Evolutionary conservation across 768 basidiomycete genomes (phyloP), one percentile per base, ranked within the genome.

Genomic region (Leucogyrophana mollusca): DNA sequence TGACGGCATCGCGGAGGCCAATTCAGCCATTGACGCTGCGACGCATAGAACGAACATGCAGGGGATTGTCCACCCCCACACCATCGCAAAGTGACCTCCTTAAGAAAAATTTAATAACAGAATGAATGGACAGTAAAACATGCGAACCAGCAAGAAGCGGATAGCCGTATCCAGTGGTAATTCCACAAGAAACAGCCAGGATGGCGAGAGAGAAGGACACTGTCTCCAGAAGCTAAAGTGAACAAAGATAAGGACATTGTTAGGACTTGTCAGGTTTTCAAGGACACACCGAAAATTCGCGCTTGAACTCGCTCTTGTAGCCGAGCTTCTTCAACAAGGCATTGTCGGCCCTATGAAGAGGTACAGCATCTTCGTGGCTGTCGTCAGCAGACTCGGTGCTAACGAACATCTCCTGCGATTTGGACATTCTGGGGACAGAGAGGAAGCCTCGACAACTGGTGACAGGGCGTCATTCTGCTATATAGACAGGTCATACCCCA

Each of bases 291-390:
- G 58, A 59, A 14, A 59, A 59, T 38, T 60, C 58, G 13, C 58
- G 40, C 30, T 50, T 56, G 17, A 60, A 59, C 25, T 59, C 55
- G 46, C 58, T 59, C 50, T 57, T 59, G 46, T 59, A 59, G 11
- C 58, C 58, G 14, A 59, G 58, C 34, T 59, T 60, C 20, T 44
- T 23, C 10, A 59, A 44, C 2, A 59, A 38, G 4, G 46, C 32
- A 21, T 59, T 44, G 8, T 59, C 58, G 4, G 56, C 44, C 16
- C 11, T 45, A 32, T 60, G 58, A 21, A 55, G 30, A 2, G 33
- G 16, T 24, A 49, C 36, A n/a, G 49, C 11, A 11, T 30, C 50
- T 13, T 40, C 53, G 20, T 24, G 38, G 24, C 24, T 27, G 46
- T 41, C 25, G 27, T 50, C n/a, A 17, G 33, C 6, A 27, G 35